Conservation (phyloP, 2,329 filamentous ascomycete species). For the Tolypocladium ophioglossoides region DNA sequence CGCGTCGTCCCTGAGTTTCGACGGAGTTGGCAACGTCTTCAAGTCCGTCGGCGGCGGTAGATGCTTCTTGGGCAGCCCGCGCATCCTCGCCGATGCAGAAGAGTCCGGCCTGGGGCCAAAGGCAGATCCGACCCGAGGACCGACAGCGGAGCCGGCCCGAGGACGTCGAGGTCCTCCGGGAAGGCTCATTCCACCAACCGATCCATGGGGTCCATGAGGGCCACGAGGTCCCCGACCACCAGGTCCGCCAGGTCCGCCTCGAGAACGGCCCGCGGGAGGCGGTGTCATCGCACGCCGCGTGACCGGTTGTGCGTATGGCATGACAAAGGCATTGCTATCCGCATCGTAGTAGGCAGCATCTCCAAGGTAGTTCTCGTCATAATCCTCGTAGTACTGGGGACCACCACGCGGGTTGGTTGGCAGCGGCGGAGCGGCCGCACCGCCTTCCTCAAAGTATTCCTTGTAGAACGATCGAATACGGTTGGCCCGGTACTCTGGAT, state of each 20-base stretch:
- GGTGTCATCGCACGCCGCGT: conserved; percentile 92
- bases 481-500: conserved; percentile 89
- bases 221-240: conserved; percentile 13
- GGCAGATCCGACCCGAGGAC: conserved; percentile 40
- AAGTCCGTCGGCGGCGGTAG: conserved; percentile 64
- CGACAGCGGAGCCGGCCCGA: no score
- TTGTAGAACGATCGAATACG: conserved; percentile 98
- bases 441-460: conserved; percentile 92
- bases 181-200: conserved; percentile 37
- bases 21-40: conserved; percentile 70
- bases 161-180: conserved; percentile 40
- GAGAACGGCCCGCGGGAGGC: conserved; percentile 52
- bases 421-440: conserved; percentile 33
- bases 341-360: conserved; percentile 59
- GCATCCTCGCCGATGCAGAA: conserved; percentile 45
- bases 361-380: conserved; percentile 58
- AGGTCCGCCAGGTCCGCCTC: conserved; percentile 18
- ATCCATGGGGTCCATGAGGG: conserved; percentile 34
- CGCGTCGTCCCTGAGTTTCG: conserved; percentile 71
- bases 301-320: conserved; percentile 76
- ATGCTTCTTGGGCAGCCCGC: conserved; percentile 32
- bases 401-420: conserved; percentile 17
- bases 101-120: conserved; percentile 41
- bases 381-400: conserved; percentile 61
- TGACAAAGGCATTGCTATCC: conserved; percentile 59